phyloP scores from a whole-genome alignment of 1,139 yeast genomes.

The Insectozyma bohioensis region DNA sequence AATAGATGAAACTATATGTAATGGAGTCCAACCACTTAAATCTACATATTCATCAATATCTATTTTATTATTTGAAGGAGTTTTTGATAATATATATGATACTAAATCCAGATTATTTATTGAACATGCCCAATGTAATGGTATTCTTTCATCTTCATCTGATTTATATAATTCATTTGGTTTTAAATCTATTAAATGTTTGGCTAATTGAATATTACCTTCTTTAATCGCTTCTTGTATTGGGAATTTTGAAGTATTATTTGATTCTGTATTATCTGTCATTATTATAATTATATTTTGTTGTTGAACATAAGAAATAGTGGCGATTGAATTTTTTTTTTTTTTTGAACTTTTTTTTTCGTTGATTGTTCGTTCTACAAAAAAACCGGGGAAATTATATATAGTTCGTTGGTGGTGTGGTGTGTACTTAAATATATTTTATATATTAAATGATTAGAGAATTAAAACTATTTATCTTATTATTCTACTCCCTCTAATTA shows the following conservation, averaged over 20 bases:
- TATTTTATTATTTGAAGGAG: slow-evolving; percentile 17
- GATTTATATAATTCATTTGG: slow-evolving; percentile 45
- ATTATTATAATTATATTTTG: not conserved
- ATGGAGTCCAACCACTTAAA: slow-evolving; percentile 83
- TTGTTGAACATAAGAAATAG: not conserved
- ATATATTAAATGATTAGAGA: no score
- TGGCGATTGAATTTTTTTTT: not conserved
- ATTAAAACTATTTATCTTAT: no score
- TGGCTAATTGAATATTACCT: slow-evolving; percentile 50
- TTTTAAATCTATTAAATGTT: slow-evolving; percentile 44
- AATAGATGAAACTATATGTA: slow-evolving; percentile 77
- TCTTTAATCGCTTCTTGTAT: slow-evolving; percentile 64
- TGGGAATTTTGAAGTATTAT: slow-evolving; percentile 25
- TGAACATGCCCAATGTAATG: slow-evolving; percentile 90
- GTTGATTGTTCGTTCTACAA: no score
- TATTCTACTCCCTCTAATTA: slow-evolving; percentile 2
- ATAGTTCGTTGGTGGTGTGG: no score
- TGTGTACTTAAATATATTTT: no score
- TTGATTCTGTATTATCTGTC: slow-evolving; percentile 7
- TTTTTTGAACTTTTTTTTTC: no score
- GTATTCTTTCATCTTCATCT: slow-evolving; percentile 79
- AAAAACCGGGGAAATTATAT: no score
- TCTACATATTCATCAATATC: slow-evolving; percentile 73
- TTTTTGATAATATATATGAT: slow-evolving; percentile 45
- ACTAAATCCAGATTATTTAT: slow-evolving; percentile 57